phyloP scores from a whole-genome alignment of 2,329 filamentous ascomycete genomes.

The Hypocreales sp. region DNA sequence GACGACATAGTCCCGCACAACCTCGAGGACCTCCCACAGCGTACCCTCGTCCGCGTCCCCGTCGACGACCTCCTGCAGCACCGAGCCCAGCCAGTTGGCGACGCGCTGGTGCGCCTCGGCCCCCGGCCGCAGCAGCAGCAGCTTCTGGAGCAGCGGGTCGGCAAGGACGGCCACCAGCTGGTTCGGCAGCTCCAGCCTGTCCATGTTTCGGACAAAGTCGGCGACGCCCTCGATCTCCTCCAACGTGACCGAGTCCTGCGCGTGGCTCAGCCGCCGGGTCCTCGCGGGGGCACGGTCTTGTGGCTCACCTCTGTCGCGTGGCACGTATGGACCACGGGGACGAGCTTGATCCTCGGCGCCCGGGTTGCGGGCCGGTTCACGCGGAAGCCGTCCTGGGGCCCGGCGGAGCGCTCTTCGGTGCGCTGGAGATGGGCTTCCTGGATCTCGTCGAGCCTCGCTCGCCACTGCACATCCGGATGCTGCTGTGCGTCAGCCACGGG shows the following conservation, averaged over 20 bases:
- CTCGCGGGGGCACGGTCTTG: not conserved
- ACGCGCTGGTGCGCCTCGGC: conserved; percentile 34
- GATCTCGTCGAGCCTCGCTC: conserved; percentile 48
- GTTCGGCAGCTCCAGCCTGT: conserved; percentile 67
- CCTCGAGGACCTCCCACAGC: conserved; percentile 37
- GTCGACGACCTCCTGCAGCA: conserved; percentile 37
- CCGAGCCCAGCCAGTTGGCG: conserved; percentile 41
- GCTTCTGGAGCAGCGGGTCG: conserved; percentile 65
- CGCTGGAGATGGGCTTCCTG: conserved; percentile 41
- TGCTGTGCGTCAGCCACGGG: conserved; percentile 17
- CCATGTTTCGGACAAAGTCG: conserved; percentile 55
- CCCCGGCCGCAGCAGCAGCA: conserved; percentile 49
- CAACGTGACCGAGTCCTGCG: conserved; percentile 46
- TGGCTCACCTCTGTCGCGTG: conserved; percentile 48
- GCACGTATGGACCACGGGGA: conserved; percentile 60
- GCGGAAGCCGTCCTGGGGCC: conserved; percentile 39
- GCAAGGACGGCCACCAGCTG: conserved; percentile 64
- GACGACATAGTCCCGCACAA: conserved; percentile 38
- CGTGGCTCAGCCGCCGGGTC: not conserved
- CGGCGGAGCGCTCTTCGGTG: conserved; percentile 19
- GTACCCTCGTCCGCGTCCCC: conserved; percentile 32
- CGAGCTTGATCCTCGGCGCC: conserved; percentile 18
- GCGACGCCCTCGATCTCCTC: conserved; percentile 64
- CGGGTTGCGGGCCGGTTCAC: conserved; percentile 33
- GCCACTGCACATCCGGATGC: conserved; percentile 68